Evolutionary conservation across 208 protist genomes (phyloP).

Genomic region (Spongospora subterranea): DNA sequence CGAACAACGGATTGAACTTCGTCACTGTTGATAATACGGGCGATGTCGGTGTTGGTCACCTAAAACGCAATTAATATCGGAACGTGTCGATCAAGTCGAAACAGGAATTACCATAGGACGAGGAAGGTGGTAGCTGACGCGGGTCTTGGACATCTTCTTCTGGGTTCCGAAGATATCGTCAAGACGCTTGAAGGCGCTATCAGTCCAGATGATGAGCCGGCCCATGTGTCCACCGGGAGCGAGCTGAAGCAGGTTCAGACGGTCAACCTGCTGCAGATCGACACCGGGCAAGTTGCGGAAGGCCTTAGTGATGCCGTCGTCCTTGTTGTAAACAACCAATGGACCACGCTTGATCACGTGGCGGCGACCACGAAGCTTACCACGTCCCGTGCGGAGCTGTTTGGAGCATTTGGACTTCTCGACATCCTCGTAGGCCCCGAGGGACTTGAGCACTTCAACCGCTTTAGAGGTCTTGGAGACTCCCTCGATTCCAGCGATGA

Average conservation of each 20-base stretch:
- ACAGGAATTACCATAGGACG: conserved; percentile 62
- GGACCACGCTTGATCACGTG: conserved; percentile 91
- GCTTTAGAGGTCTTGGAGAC: conserved; percentile 94
- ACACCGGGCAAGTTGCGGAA: conserved; percentile 81
- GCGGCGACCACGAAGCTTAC: conserved; percentile 96
- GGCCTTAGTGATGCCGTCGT: conserved; percentile 75
- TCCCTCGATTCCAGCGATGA: conserved; percentile 84
- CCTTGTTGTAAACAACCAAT: conserved; percentile 91
- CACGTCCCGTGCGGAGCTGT: conserved; percentile 85
- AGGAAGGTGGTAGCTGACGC: conserved; percentile 81
- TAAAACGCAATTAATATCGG: conserved; percentile 29
- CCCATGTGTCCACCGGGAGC: conserved; percentile 98
- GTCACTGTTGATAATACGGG: conserved; percentile 84
- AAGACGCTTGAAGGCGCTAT: conserved; percentile 94
- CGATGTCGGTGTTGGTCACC: conserved; percentile 85
- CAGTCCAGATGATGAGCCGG: conserved; percentile 98
- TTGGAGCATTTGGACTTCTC: conserved; percentile 81
- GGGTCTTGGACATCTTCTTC: conserved; percentile 80
- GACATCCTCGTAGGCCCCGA: conserved; percentile 92
- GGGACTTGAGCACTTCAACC: conserved; percentile 86
- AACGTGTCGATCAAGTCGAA: neutral
- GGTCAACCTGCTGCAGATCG: conserved; percentile 80
- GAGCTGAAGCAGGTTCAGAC: conserved; percentile 96
- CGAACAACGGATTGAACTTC: conserved; percentile 79
- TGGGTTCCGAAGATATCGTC: conserved; percentile 94